Percentiles rank a stretch among this genome's conserved stretches.
These are phyloP conservation scores for Cladophialophora bantiana DNA, from an alignment of 2,329 filamentous ascomycete species.

Conservation along the genomic window DNA sequence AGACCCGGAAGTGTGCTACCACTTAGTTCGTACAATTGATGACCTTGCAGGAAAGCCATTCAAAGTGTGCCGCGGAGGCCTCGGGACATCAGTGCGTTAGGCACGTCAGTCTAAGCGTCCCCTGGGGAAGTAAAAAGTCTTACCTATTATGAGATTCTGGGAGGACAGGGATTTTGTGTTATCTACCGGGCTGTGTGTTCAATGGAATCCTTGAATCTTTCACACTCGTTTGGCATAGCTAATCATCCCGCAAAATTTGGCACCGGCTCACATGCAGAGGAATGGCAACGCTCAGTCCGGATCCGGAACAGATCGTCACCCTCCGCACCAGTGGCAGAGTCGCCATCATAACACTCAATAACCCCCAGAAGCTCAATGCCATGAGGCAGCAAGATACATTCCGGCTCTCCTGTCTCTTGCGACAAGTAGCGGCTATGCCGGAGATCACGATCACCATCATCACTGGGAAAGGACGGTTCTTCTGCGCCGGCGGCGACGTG, in stretches of 20 bases:
- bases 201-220: too few species aligned
- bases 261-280: background rate
- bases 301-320: background rate
- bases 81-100: background rate
- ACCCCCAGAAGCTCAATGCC: conserved; percentile 86
- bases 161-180: too few species aligned
- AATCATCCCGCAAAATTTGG: background rate
- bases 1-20: background rate
- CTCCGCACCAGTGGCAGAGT: conserved; percentile 69
- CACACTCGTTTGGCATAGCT: too few species aligned
- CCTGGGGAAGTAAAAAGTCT: too few species aligned
- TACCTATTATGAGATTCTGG: too few species aligned
- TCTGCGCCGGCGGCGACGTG: conserved; percentile 89
- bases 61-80: background rate
- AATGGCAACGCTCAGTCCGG: background rate
- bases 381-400: conserved; percentile 76
- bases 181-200: too few species aligned
- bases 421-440: conserved; percentile 77
- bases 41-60: background rate
- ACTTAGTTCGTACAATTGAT: background rate
- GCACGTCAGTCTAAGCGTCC: too few species aligned
- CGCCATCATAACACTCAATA: conserved; percentile 86
- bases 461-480: conserved; percentile 78
- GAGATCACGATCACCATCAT: conserved; percentile 86
- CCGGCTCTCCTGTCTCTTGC: conserved; percentile 72